phyloP scores from a whole-genome alignment of 371 early-diverging fungal genomes.

The Lichtheimia ornata region DNA sequence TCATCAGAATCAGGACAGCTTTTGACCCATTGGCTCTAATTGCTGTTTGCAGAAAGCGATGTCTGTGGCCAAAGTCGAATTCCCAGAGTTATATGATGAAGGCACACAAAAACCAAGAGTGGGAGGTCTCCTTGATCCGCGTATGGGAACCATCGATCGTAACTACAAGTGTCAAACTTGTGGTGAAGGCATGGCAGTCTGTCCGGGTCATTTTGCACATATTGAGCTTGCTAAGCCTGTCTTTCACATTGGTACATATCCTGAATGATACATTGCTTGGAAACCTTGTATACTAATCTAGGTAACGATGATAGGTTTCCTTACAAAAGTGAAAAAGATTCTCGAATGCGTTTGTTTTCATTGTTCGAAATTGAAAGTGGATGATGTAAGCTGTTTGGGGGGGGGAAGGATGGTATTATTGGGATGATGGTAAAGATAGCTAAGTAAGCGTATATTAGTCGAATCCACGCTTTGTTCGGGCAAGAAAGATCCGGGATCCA shows the following conservation, averaged over 20 bases:
- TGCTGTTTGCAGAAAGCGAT: constrained; percentile 79
- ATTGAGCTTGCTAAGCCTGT: constrained; percentile 99
- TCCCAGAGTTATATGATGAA: constrained; percentile 96
- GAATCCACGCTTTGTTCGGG: constrained; percentile 74
- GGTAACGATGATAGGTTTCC: constrained; percentile 59
- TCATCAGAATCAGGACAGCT: neutral
- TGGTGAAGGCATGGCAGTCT: constrained; percentile 94
- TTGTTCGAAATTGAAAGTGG: constrained; percentile 97
- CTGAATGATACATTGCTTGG: neutral
- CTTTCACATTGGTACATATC: constrained; percentile 80
- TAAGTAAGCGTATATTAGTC: constrained; percentile 40
- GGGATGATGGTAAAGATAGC: too few relatives aligned
- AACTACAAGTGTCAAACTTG: constrained; percentile 99
- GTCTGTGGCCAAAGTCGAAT: constrained; percentile 96
- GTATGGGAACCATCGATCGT: constrained; percentile 99
- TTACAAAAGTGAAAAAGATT: constrained; percentile 94
- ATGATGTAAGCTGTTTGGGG: constrained; percentile 55
- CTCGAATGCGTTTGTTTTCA: constrained; percentile 98
- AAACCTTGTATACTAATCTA: constrained; percentile 5
- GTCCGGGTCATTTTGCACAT: constrained; percentile 99
- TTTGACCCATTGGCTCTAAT: constrained; percentile 13
- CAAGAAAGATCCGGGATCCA: constrained; percentile 73
- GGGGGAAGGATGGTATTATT: too few relatives aligned
- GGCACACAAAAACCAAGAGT: constrained; percentile 83
- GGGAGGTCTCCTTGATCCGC: constrained; percentile 95